Evolutionary conservation across 805 yeast species (phyloP).

Genomic region (Wickerhamomyces chaumierensis): DNA sequence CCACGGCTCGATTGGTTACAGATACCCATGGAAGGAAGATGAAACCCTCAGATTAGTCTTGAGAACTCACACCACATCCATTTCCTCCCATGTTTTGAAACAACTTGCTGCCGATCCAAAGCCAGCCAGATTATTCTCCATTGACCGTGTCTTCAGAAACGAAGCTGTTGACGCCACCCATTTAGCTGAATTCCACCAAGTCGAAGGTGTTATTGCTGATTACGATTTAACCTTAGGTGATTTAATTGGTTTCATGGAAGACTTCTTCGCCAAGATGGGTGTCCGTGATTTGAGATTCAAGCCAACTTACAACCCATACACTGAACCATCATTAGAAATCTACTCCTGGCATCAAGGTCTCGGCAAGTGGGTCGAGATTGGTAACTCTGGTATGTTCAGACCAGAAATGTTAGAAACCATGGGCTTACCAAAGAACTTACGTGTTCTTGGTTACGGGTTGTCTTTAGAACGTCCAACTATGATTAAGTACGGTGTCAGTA

Average conservation of each 20-base stretch:
- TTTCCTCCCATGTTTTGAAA: slow-evolving; percentile 81
- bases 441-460: slow-evolving; percentile 96
- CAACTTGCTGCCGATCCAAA: slow-evolving; percentile 78
- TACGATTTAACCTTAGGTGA: slow-evolving; percentile 91
- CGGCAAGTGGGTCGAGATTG: slow-evolving; percentile 97
- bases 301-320: slow-evolving; percentile 98
- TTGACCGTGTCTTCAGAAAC: slow-evolving; percentile 97
- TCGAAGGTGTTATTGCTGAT: slow-evolving; percentile 98
- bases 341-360: slow-evolving; percentile 94
- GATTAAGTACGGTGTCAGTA: slow-evolving; percentile 94
- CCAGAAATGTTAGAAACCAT: slow-evolving; percentile 98
- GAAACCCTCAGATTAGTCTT: slow-evolving; percentile 87
- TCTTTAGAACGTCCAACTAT: slow-evolving; percentile 97
- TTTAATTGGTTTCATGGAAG: slow-evolving; percentile 96
- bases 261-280: slow-evolving; percentile 95
- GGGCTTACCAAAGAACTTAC: slow-evolving; percentile 91
- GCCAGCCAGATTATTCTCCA: slow-evolving; percentile 87
- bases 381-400: slow-evolving; percentile 99
- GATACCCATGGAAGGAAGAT: slow-evolving; percentile 92
- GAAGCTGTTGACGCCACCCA: slow-evolving; percentile 99
- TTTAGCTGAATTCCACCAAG: slow-evolving; percentile 98
- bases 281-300: slow-evolving; percentile 91
- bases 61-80: slow-evolving; percentile 96
- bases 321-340: slow-evolving; percentile 97
- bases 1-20: slow-evolving; percentile 92